Evolutionary conservation across 257 asterid species (phyloP), one percentile per base, ranked within the genome.

Genomic region (Ilex asprella): DNA sequence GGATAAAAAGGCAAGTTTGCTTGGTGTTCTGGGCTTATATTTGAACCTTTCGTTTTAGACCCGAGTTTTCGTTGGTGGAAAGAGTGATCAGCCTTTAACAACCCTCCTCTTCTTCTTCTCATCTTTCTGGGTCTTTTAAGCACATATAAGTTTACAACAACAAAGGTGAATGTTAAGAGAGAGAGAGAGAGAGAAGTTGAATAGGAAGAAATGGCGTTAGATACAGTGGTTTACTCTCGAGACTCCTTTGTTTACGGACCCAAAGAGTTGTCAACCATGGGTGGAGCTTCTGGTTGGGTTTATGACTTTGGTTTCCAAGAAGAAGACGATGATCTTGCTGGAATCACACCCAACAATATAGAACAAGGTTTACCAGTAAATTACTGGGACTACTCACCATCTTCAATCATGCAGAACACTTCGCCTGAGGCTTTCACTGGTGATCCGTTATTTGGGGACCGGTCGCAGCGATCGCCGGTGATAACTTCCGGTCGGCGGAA

Each of bases 221-320:
- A 75, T 31, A 74, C 80, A 10, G 84, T 67, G 31, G 35, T 71
- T 58, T 65, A 68, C 65, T 62, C 73, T 10, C 84, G 68, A 71
- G 78, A 79, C 16, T 44, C 78, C 30, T 66, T 68, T 58, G 70
- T 73, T 29, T 75, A 72, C 59, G 65, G 72, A 49, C 62, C 61
- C 68, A 78, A 68, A 55, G 80, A 78, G 31, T 63, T 70, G 30
- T 72, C 56, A 60, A 52, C 56, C 12, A 51, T 60, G 58, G 66
- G 69, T 15, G 67, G 50, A 12, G 55, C 30, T 10, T n/a, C 63
- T 51, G 13, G 11, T 46, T 53, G 68, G 49, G 55, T 50, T 44
- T 64, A 67, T 47, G 78, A 72, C 7, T 71, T 68, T 56, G 64
- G 56, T 16, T 27, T 67, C 0, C 61, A 67, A n/a, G 76, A 62